Evolutionary conservation across 192 early-diverging fungal species (phyloP).

Genomic region (Linnemannia zychae): DNA sequence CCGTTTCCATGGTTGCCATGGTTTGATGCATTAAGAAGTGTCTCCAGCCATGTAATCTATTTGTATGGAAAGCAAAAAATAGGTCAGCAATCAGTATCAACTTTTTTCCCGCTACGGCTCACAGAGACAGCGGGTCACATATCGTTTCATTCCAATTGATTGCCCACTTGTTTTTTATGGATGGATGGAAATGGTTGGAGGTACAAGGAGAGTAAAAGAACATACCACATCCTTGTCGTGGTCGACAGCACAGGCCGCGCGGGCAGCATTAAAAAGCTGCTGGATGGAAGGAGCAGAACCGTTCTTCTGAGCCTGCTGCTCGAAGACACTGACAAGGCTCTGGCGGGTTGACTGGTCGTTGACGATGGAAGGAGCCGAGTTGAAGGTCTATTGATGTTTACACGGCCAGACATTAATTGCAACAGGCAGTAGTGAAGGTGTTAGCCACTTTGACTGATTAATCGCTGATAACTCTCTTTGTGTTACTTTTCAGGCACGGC

Average conservation of each 20-base stretch:
- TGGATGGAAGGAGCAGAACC: constrained; percentile 41
- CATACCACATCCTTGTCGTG: constrained; percentile 56
- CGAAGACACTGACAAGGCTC: constrained; percentile 38
- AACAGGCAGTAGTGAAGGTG: not conserved
- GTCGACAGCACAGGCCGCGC: constrained; percentile 52
- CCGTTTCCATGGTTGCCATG: constrained; percentile 19
- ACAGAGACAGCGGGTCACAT: not conserved
- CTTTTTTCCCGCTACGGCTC: constrained; percentile 8
- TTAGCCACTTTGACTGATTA: not conserved
- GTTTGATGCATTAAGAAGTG: constrained; percentile 38
- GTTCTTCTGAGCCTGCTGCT: constrained; percentile 40
- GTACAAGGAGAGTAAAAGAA: not conserved
- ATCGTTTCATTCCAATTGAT: not conserved
- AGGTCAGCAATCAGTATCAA: not conserved
- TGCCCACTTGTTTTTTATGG: not conserved
- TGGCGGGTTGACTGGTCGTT: constrained; percentile 46
- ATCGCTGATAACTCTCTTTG: not conserved
- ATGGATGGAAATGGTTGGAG: not conserved
- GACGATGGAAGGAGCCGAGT: constrained; percentile 51
- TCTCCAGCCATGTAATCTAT: constrained; percentile 57
- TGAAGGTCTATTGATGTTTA: constrained; percentile 35
- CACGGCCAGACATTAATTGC: not conserved
- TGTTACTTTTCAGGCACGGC: not conserved
- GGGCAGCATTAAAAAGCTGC: constrained; percentile 49
- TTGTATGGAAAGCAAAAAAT: not conserved